Conservation (phyloP, 2,329 filamentous ascomycete genomes). For the Chrysoporthe austroafricana region DNA sequence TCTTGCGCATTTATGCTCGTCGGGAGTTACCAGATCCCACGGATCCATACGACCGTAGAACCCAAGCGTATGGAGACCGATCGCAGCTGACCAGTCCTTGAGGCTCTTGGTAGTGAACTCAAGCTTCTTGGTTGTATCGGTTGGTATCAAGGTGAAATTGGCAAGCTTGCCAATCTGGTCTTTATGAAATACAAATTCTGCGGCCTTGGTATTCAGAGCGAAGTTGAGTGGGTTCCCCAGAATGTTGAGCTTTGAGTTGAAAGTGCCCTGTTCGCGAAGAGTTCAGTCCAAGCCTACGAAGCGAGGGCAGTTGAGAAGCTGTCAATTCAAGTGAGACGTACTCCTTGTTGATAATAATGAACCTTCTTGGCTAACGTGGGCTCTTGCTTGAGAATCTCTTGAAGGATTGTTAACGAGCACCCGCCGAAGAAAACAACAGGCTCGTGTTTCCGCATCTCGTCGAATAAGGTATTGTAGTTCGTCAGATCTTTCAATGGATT, state of each 20-base stretch:
- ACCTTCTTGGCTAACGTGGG: conserved; percentile 19
- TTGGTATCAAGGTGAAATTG: conserved; percentile 24
- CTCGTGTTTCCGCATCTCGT: conserved; percentile 22
- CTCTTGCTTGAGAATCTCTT: conserved; percentile 19
- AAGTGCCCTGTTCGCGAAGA: conserved; percentile 13
- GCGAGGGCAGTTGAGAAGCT: background rate
- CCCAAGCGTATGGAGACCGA: conserved; percentile 23
- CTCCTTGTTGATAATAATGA: conserved; percentile 25
- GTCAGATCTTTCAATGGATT: conserved; percentile 10
- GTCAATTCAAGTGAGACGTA: background rate
- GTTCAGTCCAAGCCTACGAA: background rate
- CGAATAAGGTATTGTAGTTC: conserved; percentile 15
- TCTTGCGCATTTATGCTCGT: conserved; percentile 1
- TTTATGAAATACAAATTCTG: conserved; percentile 21
- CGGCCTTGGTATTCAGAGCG: conserved; percentile 24
- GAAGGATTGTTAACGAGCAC: conserved; percentile 25
- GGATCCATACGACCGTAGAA: conserved; percentile 25
- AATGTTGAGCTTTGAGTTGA: conserved; percentile 26
- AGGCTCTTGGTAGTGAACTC: conserved; percentile 18
- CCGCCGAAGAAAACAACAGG: conserved; percentile 25
- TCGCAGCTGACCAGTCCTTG: conserved; percentile 17
- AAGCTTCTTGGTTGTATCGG: conserved; percentile 28
- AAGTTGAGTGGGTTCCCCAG: conserved; percentile 30
- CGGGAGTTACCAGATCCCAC: conserved; percentile 19
- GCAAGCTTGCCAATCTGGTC: conserved; percentile 11